Evolutionary conservation across 176 grass and related monocot genomes (phyloP).

Genomic region (Carex pumila): DNA sequence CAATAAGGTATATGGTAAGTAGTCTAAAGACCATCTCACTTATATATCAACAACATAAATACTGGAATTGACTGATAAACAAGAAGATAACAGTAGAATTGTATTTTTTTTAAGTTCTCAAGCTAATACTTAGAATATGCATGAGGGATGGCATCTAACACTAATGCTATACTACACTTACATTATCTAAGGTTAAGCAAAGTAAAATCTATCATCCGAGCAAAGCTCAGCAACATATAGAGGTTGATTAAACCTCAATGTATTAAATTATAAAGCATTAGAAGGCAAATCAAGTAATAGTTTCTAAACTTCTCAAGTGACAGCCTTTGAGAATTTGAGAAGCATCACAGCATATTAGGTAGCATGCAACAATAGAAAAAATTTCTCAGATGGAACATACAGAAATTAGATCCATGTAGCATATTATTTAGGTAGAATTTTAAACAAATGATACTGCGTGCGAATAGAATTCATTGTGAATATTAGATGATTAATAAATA

Average conservation of each 20-base stretch:
- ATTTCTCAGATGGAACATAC: neutral
- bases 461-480: neutral
- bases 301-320: neutral
- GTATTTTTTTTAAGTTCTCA: neutral
- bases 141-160: neutral
- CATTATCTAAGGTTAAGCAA: neutral
- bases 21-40: neutral
- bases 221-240: neutral
- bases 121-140: neutral
- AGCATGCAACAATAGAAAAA: neutral
- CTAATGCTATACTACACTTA: neutral
- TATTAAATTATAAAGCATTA: no score
- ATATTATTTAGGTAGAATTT: neutral
- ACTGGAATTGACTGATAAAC: neutral
- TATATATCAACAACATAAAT: neutral
- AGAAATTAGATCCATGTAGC: neutral
- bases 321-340: neutral
- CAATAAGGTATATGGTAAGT: neutral
- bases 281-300: no score
- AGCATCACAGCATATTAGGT: neutral
- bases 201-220: neutral
- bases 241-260: neutral
- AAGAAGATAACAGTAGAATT: neutral
- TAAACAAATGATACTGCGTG: neutral
- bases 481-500: neutral